These are phyloP conservation scores for Nicotiana sylvestris DNA, from an alignment of 257 asterid species.

Conservation along the genomic window DNA sequence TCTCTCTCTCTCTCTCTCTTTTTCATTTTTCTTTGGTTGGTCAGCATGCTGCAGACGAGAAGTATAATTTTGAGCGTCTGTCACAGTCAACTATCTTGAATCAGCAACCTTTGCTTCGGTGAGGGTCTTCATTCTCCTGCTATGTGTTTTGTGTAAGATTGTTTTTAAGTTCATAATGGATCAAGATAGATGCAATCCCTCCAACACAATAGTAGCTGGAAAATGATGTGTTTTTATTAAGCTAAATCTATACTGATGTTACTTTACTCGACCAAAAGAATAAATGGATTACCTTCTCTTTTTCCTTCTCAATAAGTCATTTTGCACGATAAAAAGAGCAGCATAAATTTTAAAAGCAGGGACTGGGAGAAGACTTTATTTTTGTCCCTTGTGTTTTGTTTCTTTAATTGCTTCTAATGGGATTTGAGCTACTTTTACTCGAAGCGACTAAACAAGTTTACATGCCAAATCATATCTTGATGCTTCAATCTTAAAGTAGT, in stretches of 20 bases:
- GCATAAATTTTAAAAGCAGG: background rate
- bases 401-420: background rate
- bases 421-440: background rate
- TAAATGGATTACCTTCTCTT: background rate
- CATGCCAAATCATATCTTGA: background rate
- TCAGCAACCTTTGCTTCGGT: constrained; percentile 96
- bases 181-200: background rate
- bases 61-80: constrained; percentile 79
- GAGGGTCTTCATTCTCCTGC: constrained; percentile 22
- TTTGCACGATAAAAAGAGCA: background rate
- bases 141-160: background rate
- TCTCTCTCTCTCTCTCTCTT: background rate
- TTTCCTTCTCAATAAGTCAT: background rate
- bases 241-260: background rate
- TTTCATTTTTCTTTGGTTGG: constrained; percentile 2
- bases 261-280: background rate
- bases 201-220: background rate
- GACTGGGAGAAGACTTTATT: background rate
- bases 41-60: constrained; percentile 99
- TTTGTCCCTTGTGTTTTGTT: background rate
- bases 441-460: background rate
- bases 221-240: background rate
- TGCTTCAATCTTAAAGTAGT: background rate
- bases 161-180: background rate
- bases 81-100: constrained; percentile 79